Evolutionary conservation across 1,284 basidiomycete genomes (phyloP).

Genomic region (Ceratobasidium theobromae): DNA sequence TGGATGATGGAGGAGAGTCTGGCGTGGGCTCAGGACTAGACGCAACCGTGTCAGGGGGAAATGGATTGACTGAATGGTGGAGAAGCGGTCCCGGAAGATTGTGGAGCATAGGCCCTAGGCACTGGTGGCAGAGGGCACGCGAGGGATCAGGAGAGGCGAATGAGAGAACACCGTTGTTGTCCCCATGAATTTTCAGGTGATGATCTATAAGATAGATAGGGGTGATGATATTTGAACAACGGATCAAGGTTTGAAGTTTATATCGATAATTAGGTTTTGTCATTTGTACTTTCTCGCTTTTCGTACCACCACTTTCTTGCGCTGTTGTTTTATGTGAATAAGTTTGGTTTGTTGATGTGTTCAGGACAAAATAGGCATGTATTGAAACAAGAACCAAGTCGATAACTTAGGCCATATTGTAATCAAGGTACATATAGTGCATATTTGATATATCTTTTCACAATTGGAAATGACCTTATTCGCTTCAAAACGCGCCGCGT

Average conservation of each 20-base stretch:
- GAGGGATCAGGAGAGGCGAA: constrained; percentile 1
- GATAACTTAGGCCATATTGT: background rate
- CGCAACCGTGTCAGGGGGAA: background rate
- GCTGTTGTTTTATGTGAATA: constrained; percentile 13
- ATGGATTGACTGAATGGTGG: background rate
- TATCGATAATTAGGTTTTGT: no score
- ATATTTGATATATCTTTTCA: background rate
- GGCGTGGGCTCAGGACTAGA: background rate
- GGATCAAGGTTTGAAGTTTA: background rate
- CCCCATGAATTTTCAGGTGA: background rate
- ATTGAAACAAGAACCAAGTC: background rate
- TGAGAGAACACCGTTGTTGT: constrained; percentile 30
- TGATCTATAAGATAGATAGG: constrained; percentile 10
- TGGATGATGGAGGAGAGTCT: background rate
- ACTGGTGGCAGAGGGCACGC: constrained; percentile 28
- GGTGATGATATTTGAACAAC: background rate
- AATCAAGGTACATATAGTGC: background rate
- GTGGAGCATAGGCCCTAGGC: background rate
- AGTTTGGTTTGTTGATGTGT: constrained; percentile 10
- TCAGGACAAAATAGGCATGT: background rate
- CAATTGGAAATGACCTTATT: background rate
- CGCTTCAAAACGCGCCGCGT: background rate
- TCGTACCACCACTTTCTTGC: constrained; percentile 2
- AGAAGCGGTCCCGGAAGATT: background rate
- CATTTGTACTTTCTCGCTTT: background rate